Percentiles rank a stretch among this genome's conserved stretches.
Conservation (phyloP, 2,329 filamentous ascomycete genomes). For the Alternaria gaisen region DNA sequence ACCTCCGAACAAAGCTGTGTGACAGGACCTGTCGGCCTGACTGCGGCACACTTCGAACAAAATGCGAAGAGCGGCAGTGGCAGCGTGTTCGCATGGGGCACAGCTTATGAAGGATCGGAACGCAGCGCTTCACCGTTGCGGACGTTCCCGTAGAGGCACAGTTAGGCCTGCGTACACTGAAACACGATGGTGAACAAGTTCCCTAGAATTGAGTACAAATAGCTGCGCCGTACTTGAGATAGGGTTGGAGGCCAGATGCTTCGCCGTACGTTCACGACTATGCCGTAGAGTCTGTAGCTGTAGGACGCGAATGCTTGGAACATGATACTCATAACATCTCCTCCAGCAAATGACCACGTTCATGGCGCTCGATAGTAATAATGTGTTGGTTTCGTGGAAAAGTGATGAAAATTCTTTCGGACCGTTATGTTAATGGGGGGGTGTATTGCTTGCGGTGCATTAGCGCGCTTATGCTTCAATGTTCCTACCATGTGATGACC, state of each 20-base stretch:
- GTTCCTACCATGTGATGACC: background rate
- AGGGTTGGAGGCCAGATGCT: background rate
- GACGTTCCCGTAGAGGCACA: conserved; percentile 11
- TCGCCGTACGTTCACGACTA: background rate
- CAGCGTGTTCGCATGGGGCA: conserved; percentile 12
- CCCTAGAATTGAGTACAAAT: background rate
- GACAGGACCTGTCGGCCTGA: background rate
- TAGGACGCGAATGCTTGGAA: background rate
- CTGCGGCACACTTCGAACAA: background rate
- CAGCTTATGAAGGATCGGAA: conserved; percentile 10
- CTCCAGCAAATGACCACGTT: background rate
- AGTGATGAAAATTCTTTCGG: background rate
- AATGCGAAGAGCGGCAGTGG: conserved; percentile 4
- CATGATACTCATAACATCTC: background rate
- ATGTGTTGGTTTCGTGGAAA: background rate
- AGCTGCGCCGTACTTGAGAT: background rate
- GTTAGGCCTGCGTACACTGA: background rate
- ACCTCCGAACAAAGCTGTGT: background rate
- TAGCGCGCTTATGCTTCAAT: background rate
- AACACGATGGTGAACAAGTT: background rate
- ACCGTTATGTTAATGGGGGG: background rate
- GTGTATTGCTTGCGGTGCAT: conserved; percentile 1
- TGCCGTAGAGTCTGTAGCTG: background rate
- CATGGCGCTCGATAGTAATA: background rate
- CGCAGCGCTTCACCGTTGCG: conserved; percentile 9